phyloP scores from a whole-genome alignment of 371 early-diverging fungal genomes.

The Batrachochytrium dendrobatidis region DNA sequence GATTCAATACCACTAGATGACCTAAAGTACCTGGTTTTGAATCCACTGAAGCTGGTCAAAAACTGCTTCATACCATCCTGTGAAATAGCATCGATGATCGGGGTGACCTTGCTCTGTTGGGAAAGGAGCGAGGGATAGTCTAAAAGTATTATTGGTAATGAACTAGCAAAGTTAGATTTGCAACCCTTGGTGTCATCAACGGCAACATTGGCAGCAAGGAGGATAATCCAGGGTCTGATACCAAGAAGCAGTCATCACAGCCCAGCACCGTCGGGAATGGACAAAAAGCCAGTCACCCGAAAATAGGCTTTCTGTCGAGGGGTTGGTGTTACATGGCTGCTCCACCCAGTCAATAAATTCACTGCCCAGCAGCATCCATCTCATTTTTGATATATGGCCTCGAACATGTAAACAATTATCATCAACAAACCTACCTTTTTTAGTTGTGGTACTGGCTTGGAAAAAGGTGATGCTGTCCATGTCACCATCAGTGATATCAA shows the following conservation, averaged over 20 bases:
- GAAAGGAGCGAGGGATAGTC: slow-evolving; percentile 8
- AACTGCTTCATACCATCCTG: slow-evolving; percentile 54
- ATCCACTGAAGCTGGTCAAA: slow-evolving; percentile 63
- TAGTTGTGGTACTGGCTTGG: background rate
- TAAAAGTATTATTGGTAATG: too few relatives aligned
- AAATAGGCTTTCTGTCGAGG: too few relatives aligned
- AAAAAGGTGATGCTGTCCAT: slow-evolving; percentile 4
- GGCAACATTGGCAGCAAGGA: too few relatives aligned
- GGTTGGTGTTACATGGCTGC: too few relatives aligned
- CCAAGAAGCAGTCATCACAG: too few relatives aligned
- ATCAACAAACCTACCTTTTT: background rate
- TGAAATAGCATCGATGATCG: slow-evolving; percentile 51
- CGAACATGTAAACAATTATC: background rate
- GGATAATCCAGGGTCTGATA: too few relatives aligned
- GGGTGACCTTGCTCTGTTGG: slow-evolving; percentile 47
- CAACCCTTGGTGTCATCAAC: too few relatives aligned
- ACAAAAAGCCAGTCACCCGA: too few relatives aligned
- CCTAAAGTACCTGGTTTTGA: slow-evolving; percentile 87
- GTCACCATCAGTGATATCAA: slow-evolving; percentile 79
- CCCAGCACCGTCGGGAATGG: too few relatives aligned
- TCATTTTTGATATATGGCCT: background rate
- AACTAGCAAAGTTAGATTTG: too few relatives aligned
- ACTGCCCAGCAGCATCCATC: background rate
- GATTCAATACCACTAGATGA: slow-evolving; percentile 50
- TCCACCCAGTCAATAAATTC: too few relatives aligned